Evolutionary conservation across 306 rosid genomes (phyloP).

Genomic region (Macrotyloma uniflorum): DNA sequence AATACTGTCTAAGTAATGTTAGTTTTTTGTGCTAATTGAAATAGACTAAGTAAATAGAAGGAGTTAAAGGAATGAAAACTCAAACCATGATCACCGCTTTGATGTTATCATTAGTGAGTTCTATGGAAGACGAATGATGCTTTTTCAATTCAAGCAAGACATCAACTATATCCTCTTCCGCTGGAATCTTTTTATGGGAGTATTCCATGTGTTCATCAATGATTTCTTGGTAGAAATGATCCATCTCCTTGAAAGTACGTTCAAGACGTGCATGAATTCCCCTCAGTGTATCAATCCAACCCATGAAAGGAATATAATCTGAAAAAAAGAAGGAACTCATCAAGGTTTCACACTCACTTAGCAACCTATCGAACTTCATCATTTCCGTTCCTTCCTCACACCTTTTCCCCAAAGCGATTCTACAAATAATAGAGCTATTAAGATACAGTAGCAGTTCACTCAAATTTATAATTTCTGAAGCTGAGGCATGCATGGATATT

Average conservation of each 20-base stretch:
- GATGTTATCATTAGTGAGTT: conserved; percentile 31
- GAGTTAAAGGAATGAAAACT: background rate
- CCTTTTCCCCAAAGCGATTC: conserved; percentile 44
- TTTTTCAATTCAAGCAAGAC: conserved; percentile 37
- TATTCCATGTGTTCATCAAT: conserved; percentile 35
- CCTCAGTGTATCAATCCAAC: conserved; percentile 48
- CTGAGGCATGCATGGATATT: conserved; percentile 12
- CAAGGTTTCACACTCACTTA: conserved; percentile 31
- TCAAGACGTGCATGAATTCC: conserved; percentile 35
- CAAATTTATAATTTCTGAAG: background rate
- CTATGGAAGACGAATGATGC: background rate
- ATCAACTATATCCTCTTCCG: conserved; percentile 24
- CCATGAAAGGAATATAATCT: conserved; percentile 45
- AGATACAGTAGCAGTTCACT: conserved; percentile 21
- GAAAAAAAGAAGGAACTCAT: background rate
- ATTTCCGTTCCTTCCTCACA: background rate
- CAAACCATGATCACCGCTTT: conserved; percentile 29
- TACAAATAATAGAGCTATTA: conserved; percentile 29
- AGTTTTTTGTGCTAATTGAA: too few species aligned
- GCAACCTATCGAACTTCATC: conserved; percentile 28
- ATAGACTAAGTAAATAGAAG: too few species aligned
- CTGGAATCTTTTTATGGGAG: background rate
- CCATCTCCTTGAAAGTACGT: conserved; percentile 29
- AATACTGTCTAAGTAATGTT: too few species aligned
- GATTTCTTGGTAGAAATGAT: conserved; percentile 45